Evolutionary conservation across 352 stramenopile species (phyloP).

Genomic region (Pythium dissotocum): DNA sequence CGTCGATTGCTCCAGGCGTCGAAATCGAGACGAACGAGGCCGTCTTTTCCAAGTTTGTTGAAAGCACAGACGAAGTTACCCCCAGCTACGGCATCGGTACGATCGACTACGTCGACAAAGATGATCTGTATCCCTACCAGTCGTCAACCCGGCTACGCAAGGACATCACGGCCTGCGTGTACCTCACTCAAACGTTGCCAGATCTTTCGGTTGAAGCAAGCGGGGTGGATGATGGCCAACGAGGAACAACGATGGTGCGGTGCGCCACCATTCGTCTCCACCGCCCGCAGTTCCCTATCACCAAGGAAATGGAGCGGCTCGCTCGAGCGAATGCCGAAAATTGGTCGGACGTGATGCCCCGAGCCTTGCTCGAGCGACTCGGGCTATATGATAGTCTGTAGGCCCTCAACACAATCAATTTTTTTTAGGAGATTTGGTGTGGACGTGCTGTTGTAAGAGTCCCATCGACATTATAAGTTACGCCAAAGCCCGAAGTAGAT

Average conservation of each 20-base stretch:
- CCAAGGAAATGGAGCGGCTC: neutral
- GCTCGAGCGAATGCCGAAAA: neutral
- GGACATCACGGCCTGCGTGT: constrained; percentile 4
- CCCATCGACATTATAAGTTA: too few relatives aligned
- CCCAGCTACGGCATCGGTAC: constrained; percentile 8
- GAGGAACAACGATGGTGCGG: constrained; percentile 9
- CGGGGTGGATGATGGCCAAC: neutral
- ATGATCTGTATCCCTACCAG: constrained; percentile 24
- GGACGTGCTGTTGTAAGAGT: too few relatives aligned
- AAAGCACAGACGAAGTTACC: neutral
- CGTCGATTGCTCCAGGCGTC: neutral
- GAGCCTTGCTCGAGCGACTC: constrained; percentile 13
- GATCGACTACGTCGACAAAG: constrained; percentile 19
- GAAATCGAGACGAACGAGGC: constrained; percentile 22
- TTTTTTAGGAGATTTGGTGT: too few relatives aligned
- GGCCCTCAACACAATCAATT: too few relatives aligned
- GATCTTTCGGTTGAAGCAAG: neutral
- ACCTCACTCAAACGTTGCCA: constrained; percentile 13
- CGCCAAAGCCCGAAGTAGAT: too few relatives aligned
- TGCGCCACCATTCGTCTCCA: constrained; percentile 13
- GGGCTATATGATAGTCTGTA: neutral
- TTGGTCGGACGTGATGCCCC: constrained; percentile 11
- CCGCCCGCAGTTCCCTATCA: constrained; percentile 5
- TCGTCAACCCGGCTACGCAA: constrained; percentile 4
- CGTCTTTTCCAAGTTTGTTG: constrained; percentile 17